Evolutionary conservation across 2,329 filamentous ascomycete species (phyloP), one percentile per base, ranked within the genome.

Genomic region (Orbilia quercus): DNA sequence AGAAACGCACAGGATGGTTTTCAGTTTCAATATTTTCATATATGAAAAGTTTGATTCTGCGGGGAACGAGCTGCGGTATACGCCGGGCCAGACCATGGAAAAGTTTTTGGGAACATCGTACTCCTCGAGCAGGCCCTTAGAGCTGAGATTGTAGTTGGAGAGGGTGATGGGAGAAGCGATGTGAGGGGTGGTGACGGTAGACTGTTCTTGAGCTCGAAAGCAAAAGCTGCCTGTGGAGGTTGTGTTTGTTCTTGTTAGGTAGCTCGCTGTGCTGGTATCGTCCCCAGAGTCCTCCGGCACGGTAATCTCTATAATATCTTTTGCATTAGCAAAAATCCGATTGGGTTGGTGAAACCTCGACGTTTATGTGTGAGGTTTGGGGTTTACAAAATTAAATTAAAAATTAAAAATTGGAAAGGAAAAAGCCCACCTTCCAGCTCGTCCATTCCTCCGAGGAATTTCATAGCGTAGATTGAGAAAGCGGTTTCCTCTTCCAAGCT

Each of bases 1-100:
- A 7, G 14, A 20, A 23, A 82, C 87, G 80, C 83, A 91, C 87
- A 96, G 84, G 67, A 96, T 89, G 14, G 90, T 94, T 82, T 91
- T 92, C 74, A 97, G 82, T 9, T 86, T 83, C 54, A 96, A 83
- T 23, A 82, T 83, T 77, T 85, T 82, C 62, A 96, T 82, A 78
- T 90, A 94, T 2, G 83, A 83, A 75, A 90, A 90, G 78, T 96
- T 89, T 65, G 88, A 85, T 3, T 84, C 80, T 74, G 87, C 83
- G 1, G 93, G 93, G 79, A 92, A 96, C 76, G 89, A 90, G 80
- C 91, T 94, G 58, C 93, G 87, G 79, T 91, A 96, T 25, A 97
- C 84, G 7, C 89, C 89, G 5, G 88, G 86, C 18, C 89, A 82
- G 18, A 96, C 89, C 25, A 87, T 82, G 16, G 90, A 91, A 80